Evolutionary conservation across 202 grass and related monocot genomes (phyloP).

Genomic region (Carex arenaria): DNA sequence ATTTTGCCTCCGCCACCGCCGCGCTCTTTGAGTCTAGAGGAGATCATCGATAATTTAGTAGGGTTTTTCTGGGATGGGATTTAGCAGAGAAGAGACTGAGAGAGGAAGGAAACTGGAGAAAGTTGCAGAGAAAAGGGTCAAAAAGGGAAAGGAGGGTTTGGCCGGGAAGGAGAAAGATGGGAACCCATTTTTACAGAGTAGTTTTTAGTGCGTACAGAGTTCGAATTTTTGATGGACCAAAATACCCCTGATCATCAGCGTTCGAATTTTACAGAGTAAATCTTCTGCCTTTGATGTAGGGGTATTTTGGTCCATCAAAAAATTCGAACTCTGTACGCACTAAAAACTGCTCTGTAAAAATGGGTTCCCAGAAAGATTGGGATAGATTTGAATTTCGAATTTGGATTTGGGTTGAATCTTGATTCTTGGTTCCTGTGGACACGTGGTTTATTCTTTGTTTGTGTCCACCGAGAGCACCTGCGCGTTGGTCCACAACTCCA

Average conservation of each 20-base stretch:
- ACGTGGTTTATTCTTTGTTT: neutral
- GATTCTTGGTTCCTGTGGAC: neutral
- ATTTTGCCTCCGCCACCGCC: slow-evolving; percentile 37
- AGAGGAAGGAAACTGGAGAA: neutral
- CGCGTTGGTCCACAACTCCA: neutral
- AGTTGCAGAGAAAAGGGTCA: neutral
- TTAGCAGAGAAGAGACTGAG: neutral
- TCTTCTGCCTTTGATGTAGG: too few species aligned
- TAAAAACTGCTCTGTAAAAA: too few species aligned
- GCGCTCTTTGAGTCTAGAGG: slow-evolving; percentile 70
- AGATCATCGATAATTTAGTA: slow-evolving; percentile 26
- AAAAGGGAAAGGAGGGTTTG: slow-evolving; percentile 8
- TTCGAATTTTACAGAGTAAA: too few species aligned
- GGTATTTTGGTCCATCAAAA: too few species aligned
- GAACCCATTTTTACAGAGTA: too few species aligned
- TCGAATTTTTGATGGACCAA: too few species aligned
- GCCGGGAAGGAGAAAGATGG: neutral
- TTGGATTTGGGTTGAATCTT: neutral
- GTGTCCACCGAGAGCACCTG: neutral
- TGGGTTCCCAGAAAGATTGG: neutral
- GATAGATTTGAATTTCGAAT: slow-evolving; percentile 57
- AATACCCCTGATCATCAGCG: too few species aligned
- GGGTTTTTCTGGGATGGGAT: slow-evolving; percentile 32
- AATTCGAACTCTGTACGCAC: too few species aligned
- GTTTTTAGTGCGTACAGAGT: too few species aligned